Base-by-base conservation (phyloP, 495 filamentous ascomycete genomes). In the Aspergillus nanangensis region DNA sequence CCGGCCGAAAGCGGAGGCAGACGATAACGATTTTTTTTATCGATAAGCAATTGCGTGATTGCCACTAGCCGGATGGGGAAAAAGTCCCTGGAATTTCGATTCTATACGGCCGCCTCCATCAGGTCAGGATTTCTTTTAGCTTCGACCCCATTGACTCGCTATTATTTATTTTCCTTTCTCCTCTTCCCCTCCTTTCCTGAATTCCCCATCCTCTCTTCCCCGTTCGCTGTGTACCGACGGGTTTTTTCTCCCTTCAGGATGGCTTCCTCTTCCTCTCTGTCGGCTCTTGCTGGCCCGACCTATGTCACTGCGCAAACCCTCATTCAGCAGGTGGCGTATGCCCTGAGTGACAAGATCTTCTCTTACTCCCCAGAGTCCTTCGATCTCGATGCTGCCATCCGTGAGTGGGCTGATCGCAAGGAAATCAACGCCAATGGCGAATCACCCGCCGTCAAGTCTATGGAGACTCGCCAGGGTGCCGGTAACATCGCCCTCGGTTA, bases 341-440 rank as follows among this genome's bases (percentile, higher is more conserved):
- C 85, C 40, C 77, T 98, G 47, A 95, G 89, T 46, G 90, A 96
- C 73, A 94, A 93, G 72, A 81, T 97, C 65, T 98, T 95, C 71
- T 86, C 90, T 27, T 96, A 95, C 71, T 96, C 94, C 13, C 90
- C 91, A 8, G 86, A 95, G 54, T 84, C 87, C 20, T 97, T 96
- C 57, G 85, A 92, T 56, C 76, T 98, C 38, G 92, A 96, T 66
- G 58, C 80, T 39, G 86, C 91, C 22, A 80, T 86, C 13, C 85
- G 83, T 60, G 61, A 81, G 49, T 98, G 93, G 93, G 76, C 77
- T 24, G 55, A 61, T 3, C 61, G 75, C 41, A 65, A 75, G 22
- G 84, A 86, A 50, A 70, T 75, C 58, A 97, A 97, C 69, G 80
- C 82, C 38, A 81, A 88, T 62, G 92, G 90, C 60, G 85, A 89